Evolutionary conservation across 164 flowering plant genomes (phyloP), one percentile per base, ranked within the genome.

Genomic region (Aristolochia contorta): DNA sequence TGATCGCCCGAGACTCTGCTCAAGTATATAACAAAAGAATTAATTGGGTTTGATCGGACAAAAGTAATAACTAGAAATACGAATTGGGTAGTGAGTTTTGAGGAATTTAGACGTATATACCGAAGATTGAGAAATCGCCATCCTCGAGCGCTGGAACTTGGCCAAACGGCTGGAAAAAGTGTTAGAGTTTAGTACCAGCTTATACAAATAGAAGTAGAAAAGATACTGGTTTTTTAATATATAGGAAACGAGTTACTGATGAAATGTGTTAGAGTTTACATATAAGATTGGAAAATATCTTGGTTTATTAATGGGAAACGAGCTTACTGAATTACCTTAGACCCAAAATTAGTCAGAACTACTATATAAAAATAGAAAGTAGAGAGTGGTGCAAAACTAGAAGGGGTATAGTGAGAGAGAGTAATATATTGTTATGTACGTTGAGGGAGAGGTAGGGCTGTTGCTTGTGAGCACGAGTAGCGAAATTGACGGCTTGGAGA

Each of bases 111-210:
- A 23, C 50, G 51, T 71, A n/a, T n/a, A n/a, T 27, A 80, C 91
- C 91, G 27, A 83, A 82, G 41, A 83, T 77, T 63, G 70, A 78
- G 56, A 83, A 45, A 63, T 84, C 86, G 56, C 83, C 91, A 51
- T 82, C 82, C 66, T 84, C 78, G 25, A 47, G 60, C 2, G 61
- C 68, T 3, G 72, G 68, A 16, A 69, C 33, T 24, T 69, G 65
- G 41, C 72, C 68, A 24, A 59, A 69, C 3, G 72, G 72, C 72
- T 69, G 49, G 21, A 23, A 47, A 25, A 63, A 2, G 50, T 53
- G 57, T 12, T 12, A 25, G 25, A 16, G 16, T n/a, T n/a, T n/a
- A n/a, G n/a, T n/a, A n/a, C n/a, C n/a, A n/a, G n/a, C n/a, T n/a
- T n/a, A n/a, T n/a, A 13, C 19, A 32, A 54, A n/a, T n/a, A 49